Base-by-base conservation (phyloP, 2,329 filamentous ascomycete genomes). In the Macrophomina phaseolina region DNA sequence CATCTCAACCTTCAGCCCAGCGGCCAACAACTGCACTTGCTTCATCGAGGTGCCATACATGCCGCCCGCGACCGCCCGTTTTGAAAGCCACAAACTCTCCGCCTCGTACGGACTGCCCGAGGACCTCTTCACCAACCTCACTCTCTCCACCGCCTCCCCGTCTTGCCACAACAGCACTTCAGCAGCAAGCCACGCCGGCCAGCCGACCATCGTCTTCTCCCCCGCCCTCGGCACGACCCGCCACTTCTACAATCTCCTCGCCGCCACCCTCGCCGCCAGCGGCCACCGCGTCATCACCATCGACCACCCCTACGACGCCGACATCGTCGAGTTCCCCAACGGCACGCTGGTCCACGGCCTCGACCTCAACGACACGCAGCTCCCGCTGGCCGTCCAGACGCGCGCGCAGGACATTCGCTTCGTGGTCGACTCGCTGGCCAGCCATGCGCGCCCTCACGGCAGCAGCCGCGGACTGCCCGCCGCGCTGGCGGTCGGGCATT, bases 241-340 rank as follows among this genome's bases (percentile, higher is more conserved):
- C 0, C 71, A 82, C 0, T 53, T 83, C 1, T 83, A 86, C 69
- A 77, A 74, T 4, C 78, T 77, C 5, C 76, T 82, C 67, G 81
- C 82, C 1, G 78, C 78, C 2, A 79, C 81, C 3, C 74, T 86
- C 3, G 81, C 83, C 0, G 82, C 81, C 16, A 75, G 79, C 5
- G 84, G 84, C 0, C 82, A 80, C 58, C 74, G 79, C 0, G 81
- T 86, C 2, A 73, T 84, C 12, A 74, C 82, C 0, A 73, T 86
- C 30, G 85, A 86, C 66, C 84, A 86, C 61, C 78, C 84, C 0
- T 80, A 82, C 56, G 83, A 86, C 56, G 76, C 80, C 0, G 66
- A 72, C 0, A 74, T 83, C 23, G 78, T 86, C 8, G 79, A 84
- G 65, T 84, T 82, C n/a, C 80, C 82, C 0, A 74, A 84, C 65